A percentile compares a stretch with the other conserved stretches of the same genome.
Conservation (phyloP, 495 filamentous ascomycete genomes). For the Letharia lupina region DNA sequence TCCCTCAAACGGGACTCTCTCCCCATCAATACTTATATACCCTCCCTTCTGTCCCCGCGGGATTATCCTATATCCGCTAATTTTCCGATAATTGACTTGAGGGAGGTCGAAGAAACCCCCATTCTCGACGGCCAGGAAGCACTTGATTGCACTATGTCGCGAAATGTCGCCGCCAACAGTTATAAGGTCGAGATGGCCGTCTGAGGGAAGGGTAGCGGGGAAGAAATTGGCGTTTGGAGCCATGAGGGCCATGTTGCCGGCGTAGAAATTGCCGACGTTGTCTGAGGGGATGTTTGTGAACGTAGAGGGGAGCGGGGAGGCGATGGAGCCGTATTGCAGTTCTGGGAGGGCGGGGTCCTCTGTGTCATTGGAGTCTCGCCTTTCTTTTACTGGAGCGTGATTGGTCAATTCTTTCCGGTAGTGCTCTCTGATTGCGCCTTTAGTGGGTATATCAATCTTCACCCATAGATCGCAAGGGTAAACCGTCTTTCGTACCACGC, state of each 20-base stretch:
- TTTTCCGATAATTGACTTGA: constrained; percentile 71
- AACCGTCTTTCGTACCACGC: constrained; percentile 59
- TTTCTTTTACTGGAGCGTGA: constrained; percentile 25
- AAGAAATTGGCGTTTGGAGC: constrained; percentile 83
- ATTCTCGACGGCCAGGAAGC: constrained; percentile 59
- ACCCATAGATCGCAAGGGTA: constrained; percentile 88
- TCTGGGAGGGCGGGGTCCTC: constrained; percentile 45
- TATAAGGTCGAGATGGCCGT: constrained; percentile 80
- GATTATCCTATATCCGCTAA: constrained; percentile 71
- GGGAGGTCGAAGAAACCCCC: constrained; percentile 70
- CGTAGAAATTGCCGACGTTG: constrained; percentile 85
- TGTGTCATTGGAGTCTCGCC: constrained; percentile 15
- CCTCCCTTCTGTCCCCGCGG: constrained; percentile 59
- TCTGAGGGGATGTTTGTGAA: constrained; percentile 66
- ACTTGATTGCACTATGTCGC: constrained; percentile 50
- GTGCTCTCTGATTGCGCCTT: constrained; percentile 63
- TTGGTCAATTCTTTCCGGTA: constrained; percentile 48
- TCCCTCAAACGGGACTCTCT: constrained; percentile 72
- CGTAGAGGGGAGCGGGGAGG: constrained; percentile 62
- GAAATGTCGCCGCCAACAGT: constrained; percentile 68
- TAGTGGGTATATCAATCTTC: constrained; percentile 70
- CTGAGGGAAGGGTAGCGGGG: constrained; percentile 70
- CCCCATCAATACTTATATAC: constrained; percentile 92
- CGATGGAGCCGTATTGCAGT: constrained; percentile 69
- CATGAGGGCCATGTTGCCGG: constrained; percentile 89